A percentile compares a stretch with the other conserved stretches of the same genome.
phyloP scores from a whole-genome alignment of 257 asterid species.

The Przewalskia tangutica region DNA sequence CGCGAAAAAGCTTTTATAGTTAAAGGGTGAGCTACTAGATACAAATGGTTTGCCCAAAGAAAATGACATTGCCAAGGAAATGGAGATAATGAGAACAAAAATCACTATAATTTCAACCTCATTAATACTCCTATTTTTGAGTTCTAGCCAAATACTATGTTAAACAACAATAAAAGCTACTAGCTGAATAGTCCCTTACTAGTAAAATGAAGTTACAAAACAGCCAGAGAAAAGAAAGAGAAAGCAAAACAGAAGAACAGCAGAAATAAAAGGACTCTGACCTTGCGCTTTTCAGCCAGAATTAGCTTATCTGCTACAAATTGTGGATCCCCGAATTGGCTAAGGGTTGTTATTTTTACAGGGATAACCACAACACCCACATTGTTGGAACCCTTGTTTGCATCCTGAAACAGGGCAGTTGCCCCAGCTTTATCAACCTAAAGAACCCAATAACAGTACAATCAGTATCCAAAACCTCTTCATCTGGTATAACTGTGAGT shows the following conservation, averaged over 20 bases:
- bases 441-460: neutral
- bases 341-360: conserved; percentile 52
- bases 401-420: conserved; percentile 63
- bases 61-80: neutral
- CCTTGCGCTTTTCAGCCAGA: conserved; percentile 85
- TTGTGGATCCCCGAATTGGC: conserved; percentile 75
- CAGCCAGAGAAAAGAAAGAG: neutral
- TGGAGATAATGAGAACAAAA: neutral
- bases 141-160: neutral
- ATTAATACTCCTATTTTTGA: neutral
- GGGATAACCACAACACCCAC: conserved; percentile 83
- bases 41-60: neutral
- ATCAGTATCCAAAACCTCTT: neutral
- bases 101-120: neutral
- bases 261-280: conserved; percentile 5
- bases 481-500: neutral
- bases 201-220: neutral
- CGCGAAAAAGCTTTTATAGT: neutral
- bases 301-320: conserved; percentile 86
- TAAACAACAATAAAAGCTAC: neutral
- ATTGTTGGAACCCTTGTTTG: conserved; percentile 55
- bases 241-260: neutral
- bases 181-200: neutral
- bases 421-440: conserved; percentile 97
- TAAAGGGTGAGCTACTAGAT: neutral